Conservation (phyloP, 192 early-diverging fungal species). For the Mycoemilia scoparia region DNA sequence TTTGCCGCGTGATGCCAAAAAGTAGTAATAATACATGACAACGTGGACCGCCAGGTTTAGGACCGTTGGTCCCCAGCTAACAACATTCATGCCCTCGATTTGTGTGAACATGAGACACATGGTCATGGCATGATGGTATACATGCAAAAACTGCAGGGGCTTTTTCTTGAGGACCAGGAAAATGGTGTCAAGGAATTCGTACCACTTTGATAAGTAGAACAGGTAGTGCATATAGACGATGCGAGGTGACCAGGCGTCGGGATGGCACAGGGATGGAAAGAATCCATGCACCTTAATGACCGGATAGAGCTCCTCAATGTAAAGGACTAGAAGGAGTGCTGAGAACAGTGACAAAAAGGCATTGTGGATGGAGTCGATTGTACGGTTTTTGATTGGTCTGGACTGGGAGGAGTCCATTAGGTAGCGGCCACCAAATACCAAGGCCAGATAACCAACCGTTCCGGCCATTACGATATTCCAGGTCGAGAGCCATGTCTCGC, state of each 20-base stretch:
- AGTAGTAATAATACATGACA: slow-evolving; percentile 76
- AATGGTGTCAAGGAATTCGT: slow-evolving; percentile 75
- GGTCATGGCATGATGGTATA: slow-evolving; percentile 72
- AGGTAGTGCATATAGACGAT: slow-evolving; percentile 65
- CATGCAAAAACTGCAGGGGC: slow-evolving; percentile 54
- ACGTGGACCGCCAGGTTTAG: slow-evolving; percentile 80
- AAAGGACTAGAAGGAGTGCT: too few relatives aligned
- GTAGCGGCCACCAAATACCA: slow-evolving; percentile 63
- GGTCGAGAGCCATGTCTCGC: slow-evolving; percentile 26
- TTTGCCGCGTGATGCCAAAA: slow-evolving; percentile 49
- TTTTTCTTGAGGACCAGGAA: slow-evolving; percentile 65
- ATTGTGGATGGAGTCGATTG: slow-evolving; percentile 69
- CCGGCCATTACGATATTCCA: slow-evolving; percentile 25
- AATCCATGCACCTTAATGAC: slow-evolving; percentile 27
- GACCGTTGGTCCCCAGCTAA: slow-evolving; percentile 37
- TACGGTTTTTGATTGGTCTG: too few relatives aligned
- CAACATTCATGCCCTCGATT: slow-evolving; percentile 39
- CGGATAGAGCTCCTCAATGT: slow-evolving; percentile 47
- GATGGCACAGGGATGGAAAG: slow-evolving; percentile 45
- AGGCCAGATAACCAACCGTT: slow-evolving; percentile 44
- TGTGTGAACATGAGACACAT: slow-evolving; percentile 76
- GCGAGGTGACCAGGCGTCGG: slow-evolving; percentile 45
- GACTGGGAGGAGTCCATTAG: too few relatives aligned
- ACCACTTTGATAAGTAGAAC: slow-evolving; percentile 80
- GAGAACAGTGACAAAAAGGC: slow-evolving; percentile 49